phyloP scores from a whole-genome alignment of 441 rosid genomes.

The California macrophylla region DNA sequence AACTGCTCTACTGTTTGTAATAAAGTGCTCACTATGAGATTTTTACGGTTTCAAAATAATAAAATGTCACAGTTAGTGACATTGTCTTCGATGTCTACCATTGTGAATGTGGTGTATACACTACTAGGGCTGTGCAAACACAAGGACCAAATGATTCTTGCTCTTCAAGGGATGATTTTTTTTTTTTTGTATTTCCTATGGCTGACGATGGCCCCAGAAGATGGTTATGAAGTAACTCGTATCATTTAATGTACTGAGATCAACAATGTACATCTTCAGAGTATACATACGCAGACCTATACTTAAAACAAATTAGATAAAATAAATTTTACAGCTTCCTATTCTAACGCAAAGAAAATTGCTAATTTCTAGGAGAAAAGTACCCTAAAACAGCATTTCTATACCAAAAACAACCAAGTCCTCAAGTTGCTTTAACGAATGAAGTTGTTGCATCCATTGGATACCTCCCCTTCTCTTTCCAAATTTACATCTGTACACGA shows the following conservation, averaged over 20 bases:
- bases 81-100: neutral
- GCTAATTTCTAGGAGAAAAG: neutral
- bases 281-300: neutral
- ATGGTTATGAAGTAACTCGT: neutral
- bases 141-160: no score
- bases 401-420: no score
- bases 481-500: neutral
- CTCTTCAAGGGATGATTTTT: no score
- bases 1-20: neutral
- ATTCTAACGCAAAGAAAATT: neutral
- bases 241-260: neutral
- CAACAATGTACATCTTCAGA: neutral
- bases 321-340: neutral
- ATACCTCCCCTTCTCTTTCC: neutral
- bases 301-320: neutral
- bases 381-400: neutral
- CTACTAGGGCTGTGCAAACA: no score
- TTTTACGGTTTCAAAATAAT: neutral
- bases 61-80: neutral
- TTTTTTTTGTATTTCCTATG: no score
- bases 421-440: neutral
- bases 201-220: no score
- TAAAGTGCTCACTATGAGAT: neutral
- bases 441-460: neutral
- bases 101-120: no score